Evolutionary conservation across 208 protist genomes (phyloP).

Genomic region (Acanthamoeba triangularis): DNA sequence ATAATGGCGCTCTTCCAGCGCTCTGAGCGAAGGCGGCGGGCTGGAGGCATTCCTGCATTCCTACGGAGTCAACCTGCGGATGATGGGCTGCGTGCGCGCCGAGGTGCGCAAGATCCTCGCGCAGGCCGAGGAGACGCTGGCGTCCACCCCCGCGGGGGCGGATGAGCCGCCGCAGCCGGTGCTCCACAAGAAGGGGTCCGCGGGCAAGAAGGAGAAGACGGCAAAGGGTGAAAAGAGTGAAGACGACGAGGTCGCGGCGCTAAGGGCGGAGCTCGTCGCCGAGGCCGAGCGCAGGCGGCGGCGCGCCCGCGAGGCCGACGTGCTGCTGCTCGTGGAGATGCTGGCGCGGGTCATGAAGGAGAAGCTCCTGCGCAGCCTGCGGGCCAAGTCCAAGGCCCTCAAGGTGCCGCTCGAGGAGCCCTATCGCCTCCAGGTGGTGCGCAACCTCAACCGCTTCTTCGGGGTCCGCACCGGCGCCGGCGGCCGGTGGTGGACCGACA

Average conservation of each 20-base stretch:
- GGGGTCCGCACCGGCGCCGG: slow-evolving; percentile 14
- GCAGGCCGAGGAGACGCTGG: not conserved
- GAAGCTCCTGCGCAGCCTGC: not conserved
- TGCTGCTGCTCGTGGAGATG: slow-evolving; percentile 59
- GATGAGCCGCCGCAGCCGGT: not conserved
- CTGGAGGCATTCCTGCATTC: slow-evolving; percentile 11
- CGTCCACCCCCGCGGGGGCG: not conserved
- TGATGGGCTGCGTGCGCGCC: not conserved
- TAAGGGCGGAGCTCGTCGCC: not conserved
- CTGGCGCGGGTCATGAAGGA: slow-evolving; percentile 18
- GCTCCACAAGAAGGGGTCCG: not conserved
- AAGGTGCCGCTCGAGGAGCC: slow-evolving; percentile 83
- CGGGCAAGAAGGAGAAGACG: not conserved
- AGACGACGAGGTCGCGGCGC: no score
- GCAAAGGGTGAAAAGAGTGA: not conserved
- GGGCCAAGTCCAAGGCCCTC: not conserved
- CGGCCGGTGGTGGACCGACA: slow-evolving; percentile 27
- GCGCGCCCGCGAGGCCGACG: not conserved
- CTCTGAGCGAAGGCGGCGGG: not conserved
- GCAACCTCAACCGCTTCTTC: slow-evolving; percentile 79
- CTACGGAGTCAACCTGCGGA: not conserved
- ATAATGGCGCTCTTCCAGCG: not conserved
- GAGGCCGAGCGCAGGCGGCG: not conserved
- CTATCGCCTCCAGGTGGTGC: slow-evolving; percentile 77
- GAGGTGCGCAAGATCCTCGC: not conserved